Conservation (phyloP, 1,284 basidiomycete species). For the Cryptococcus sp. region DNA sequence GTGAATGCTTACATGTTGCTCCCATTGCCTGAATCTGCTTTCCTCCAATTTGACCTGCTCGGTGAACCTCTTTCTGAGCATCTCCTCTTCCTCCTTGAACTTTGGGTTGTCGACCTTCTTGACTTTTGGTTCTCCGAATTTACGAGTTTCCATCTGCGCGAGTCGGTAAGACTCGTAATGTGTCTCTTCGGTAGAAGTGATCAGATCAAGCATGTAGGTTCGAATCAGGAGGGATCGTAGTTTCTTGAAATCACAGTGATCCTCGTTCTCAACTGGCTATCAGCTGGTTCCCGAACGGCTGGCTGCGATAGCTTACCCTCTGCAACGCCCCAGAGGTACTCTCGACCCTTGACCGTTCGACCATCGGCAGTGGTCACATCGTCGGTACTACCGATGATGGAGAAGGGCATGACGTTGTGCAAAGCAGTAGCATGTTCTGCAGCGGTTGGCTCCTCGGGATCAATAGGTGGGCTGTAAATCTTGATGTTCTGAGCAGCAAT, state of each 20-base stretch:
- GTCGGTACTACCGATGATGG: slow-evolving; percentile 94
- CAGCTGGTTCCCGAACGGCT: neutral
- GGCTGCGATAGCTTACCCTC: slow-evolving; percentile 59
- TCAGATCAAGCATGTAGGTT: slow-evolving; percentile 98
- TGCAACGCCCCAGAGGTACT: slow-evolving; percentile 99
- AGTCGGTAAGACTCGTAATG: slow-evolving; percentile 99
- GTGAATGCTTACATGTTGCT: slow-evolving; percentile 74
- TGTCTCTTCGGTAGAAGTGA: slow-evolving; percentile 88
- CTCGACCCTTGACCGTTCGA: slow-evolving; percentile 89
- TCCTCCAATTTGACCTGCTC: slow-evolving; percentile 99
- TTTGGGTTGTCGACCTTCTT: slow-evolving; percentile 99
- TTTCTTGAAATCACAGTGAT: slow-evolving; percentile 99
- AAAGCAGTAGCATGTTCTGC: slow-evolving; percentile 87
- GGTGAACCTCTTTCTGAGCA: slow-evolving; percentile 92
- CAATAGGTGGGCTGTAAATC: slow-evolving; percentile 89
- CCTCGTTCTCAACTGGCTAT: slow-evolving; percentile 87
- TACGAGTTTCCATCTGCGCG: slow-evolving; percentile 99
- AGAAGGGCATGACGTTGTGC: slow-evolving; percentile 87
- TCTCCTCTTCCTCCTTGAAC: slow-evolving; percentile 99
- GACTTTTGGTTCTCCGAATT: slow-evolving; percentile 97
- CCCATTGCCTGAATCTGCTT: slow-evolving; percentile 97
- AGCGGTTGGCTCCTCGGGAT: slow-evolving; percentile 79
- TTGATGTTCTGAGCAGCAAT: slow-evolving; percentile 87
- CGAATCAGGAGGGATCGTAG: slow-evolving; percentile 92
- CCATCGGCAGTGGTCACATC: slow-evolving; percentile 91